These are phyloP conservation scores for Penicillium carneum DNA, from an alignment of 2,329 filamentous ascomycete species.

Conservation along the genomic window DNA sequence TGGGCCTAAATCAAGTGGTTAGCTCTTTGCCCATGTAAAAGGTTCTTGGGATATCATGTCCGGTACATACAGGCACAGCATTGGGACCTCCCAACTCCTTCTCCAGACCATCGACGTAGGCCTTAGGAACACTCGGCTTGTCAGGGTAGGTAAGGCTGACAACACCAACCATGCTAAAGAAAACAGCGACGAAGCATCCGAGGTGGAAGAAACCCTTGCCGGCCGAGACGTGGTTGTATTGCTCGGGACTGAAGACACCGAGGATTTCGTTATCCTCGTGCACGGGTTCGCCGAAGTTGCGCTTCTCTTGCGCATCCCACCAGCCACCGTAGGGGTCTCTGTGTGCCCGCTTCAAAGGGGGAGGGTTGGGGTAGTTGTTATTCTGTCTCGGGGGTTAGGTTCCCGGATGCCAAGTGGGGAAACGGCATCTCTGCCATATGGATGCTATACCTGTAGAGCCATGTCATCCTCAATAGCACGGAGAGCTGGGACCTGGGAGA, in stretches of 20 bases:
- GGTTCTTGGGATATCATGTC: neutral
- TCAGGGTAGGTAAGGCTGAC: constrained; percentile 77
- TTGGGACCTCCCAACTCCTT: constrained; percentile 75
- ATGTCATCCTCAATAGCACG: constrained; percentile 52
- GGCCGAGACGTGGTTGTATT: constrained; percentile 83
- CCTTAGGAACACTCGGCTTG: constrained; percentile 70
- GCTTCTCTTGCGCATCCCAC: constrained; percentile 97
- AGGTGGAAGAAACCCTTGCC: constrained; percentile 74
- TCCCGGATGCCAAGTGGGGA: constrained; percentile 21
- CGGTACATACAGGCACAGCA: constrained; percentile 67
- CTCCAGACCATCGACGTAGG: constrained; percentile 73
- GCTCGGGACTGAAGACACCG: constrained; percentile 85
- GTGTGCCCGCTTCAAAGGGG: constrained; percentile 80
- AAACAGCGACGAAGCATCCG: constrained; percentile 69
- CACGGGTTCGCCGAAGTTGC: constrained; percentile 94
- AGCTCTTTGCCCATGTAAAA: constrained; percentile 16
- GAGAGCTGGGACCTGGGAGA: constrained; percentile 52
- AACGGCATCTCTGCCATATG: neutral
- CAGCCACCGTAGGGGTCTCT: constrained; percentile 91
- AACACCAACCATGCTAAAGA: constrained; percentile 70
- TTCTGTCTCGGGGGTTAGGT: constrained; percentile 47
- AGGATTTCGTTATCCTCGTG: constrained; percentile 96
- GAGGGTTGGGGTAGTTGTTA: constrained; percentile 58
- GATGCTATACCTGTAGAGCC: constrained; percentile 52
- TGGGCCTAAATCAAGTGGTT: constrained; percentile 44